Percentiles rank a stretch among this genome's conserved stretches.
These are phyloP conservation scores for Apiosordaria backusii DNA, from an alignment of 495 filamentous ascomycete species.

Conservation along the genomic window DNA sequence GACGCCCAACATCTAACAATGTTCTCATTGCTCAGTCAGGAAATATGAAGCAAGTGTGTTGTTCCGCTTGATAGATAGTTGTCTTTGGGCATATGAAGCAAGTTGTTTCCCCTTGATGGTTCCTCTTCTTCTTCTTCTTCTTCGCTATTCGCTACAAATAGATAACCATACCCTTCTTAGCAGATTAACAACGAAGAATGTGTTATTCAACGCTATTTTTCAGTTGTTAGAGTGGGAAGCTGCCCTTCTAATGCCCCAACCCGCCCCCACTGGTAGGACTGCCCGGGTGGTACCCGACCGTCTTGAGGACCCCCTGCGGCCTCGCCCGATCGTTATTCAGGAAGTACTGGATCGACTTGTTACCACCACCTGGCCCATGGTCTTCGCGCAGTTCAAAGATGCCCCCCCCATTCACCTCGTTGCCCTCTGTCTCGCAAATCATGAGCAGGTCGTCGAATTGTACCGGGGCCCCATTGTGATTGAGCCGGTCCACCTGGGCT, in stretches of 20 bases:
- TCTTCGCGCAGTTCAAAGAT: conserved; percentile 63
- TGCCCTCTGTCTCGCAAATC: conserved; percentile 89
- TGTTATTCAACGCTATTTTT: background rate
- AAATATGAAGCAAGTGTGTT: too few species aligned
- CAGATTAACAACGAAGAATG: too few species aligned
- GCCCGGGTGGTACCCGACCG: conserved; percentile 49
- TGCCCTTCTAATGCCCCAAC: background rate
- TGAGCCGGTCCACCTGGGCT: conserved; percentile 53
- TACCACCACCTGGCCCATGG: conserved; percentile 21
- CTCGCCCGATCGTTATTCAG: conserved; percentile 38
- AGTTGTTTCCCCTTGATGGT: too few species aligned
- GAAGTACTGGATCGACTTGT: conserved; percentile 61
- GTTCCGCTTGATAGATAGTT: too few species aligned
- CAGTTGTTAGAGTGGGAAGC: background rate
- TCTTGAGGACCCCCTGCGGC: conserved; percentile 31
- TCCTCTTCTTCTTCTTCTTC: too few species aligned
- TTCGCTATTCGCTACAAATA: background rate
- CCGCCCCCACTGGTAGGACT: conserved; percentile 37
- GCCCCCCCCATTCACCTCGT: conserved; percentile 81
- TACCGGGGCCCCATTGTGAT: conserved; percentile 55
- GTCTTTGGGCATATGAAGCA: too few species aligned
- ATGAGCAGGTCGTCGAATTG: conserved; percentile 72
- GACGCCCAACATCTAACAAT: too few species aligned
- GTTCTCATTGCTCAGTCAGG: too few species aligned
- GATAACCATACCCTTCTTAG: background rate